Evolutionary conservation across 108 stramenopile species (phyloP), one percentile per base, ranked within the genome.

Genomic region (Discostella stelligeroides): DNA sequence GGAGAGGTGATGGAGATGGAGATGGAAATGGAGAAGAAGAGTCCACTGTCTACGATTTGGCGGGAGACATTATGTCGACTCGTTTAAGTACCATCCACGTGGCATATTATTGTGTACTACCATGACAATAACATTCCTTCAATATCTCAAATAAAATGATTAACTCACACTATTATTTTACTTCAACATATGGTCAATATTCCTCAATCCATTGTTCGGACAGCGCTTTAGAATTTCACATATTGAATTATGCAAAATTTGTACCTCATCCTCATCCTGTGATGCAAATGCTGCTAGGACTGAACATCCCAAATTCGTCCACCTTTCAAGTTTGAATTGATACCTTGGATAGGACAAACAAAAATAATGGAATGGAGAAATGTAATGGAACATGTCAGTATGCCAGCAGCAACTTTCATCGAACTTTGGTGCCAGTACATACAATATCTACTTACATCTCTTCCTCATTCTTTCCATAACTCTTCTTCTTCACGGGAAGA

Each of bases 221-320:
- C 80, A 81, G 29, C 53, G 70, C 49, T 41, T 61, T 47, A 81
- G 49, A 40, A 75, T 81, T 28, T 71, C 48, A 29, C 24, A 56
- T 25, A 81, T 70, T 8, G 75, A 60, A 66, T 76, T 60, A 51
- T 76, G 63, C 56, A 81, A 60, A 11, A 51, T 29, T 61, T 76
- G 63, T 2, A 65, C 80, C 14, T 81, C 80, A n/a, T 23, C 25
- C 60, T 76, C 73, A 20, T 77, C 72, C 42, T 72, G 61, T 14
- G 78, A 80, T 34, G 78, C 82, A 71, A 83, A 83, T 51, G 82
- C 82, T 15, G 82, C 82, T 29, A 80, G 56, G 17, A 83, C 70
- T 15, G 73, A 75, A 0, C 69, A 66, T 21, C 82, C 82, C 15
- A 80, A 39, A 70, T 80, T 75, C 18, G 73, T 80, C 74, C 77